Evolutionary conservation across 352 stramenopile species (phyloP).

Genomic region (Phytopythium aichiense): DNA sequence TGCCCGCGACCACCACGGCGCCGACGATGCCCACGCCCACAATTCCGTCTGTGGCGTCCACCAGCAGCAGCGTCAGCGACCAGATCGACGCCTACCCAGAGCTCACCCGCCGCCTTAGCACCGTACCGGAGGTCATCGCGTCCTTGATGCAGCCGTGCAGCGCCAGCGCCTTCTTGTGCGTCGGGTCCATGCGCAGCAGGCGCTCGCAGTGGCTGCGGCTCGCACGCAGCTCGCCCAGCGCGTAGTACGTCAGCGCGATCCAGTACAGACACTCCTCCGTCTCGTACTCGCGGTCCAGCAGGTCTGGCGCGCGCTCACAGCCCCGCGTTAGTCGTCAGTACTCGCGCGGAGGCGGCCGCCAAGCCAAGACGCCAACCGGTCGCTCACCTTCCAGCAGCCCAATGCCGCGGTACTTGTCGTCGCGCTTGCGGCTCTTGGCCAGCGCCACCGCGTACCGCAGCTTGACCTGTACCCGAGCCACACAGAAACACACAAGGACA

Average conservation of each 20-base stretch:
- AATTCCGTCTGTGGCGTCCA: conserved; percentile 41
- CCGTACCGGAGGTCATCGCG: conserved; percentile 45
- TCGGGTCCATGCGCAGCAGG: conserved; percentile 70
- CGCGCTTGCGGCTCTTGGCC: conserved; percentile 74
- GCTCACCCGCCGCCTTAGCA: not conserved
- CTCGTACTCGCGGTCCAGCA: conserved; percentile 49
- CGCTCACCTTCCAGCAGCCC: conserved; percentile 59
- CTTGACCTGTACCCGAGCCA: conserved; percentile 45
- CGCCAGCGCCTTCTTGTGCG: conserved; percentile 62
- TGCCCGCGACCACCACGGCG: conserved; percentile 63
- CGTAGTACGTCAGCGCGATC: conserved; percentile 67
- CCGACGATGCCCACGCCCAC: conserved; percentile 64
- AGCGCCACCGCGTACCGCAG: conserved; percentile 65
- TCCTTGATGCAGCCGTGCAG: conserved; percentile 79
- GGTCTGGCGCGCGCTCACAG: conserved; percentile 24
- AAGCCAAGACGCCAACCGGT: not conserved
- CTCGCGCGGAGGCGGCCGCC: too few species aligned
- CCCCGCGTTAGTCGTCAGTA: not conserved
- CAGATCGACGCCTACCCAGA: not conserved
- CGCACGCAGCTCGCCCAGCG: conserved; percentile 59
- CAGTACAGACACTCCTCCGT: conserved; percentile 73
- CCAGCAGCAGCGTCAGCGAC: not conserved
- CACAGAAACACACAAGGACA: not conserved
- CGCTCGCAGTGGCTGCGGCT: conserved; percentile 71
- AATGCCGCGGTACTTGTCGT: conserved; percentile 74